Base-by-base conservation (phyloP, 1,284 basidiomycete species). In the Irpex sp. region DNA sequence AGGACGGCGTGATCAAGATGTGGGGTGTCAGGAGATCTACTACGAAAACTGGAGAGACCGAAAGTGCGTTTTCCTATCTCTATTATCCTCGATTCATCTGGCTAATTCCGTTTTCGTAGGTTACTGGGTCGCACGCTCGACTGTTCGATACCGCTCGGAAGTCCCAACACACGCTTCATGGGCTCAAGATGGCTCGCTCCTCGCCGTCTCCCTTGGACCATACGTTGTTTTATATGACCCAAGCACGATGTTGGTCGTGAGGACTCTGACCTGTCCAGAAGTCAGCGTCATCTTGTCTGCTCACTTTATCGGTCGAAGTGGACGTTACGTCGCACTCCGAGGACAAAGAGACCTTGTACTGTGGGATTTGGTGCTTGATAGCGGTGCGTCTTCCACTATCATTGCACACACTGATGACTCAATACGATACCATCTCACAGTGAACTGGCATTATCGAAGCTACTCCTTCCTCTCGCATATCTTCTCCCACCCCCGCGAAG, bases 181-280 rank as follows among this genome's bases (percentile, higher is more conserved):
- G 86, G 94, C 95, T 5, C 84, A 84, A 0, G 97, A 98, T 72
- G 92, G 87, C 6, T 95, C 95, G 9, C 80, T 99, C 46, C 78
- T 98, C 31, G 92, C 90, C 4, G 82, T 97, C 5, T 82, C 89
- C 6, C 84, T 93, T 59, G 87, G 86, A 0, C 72, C 82, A 19
- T 85, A 87, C 62, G 82, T 97, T 57, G 87, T 88, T 4, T 75
- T 99, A 2, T 97, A 94, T 78, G 89, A 94, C 68, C 84, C 92
- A 0, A 72, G 79, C 33, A 87, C 85, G 51, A 92, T 89, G 68
- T 75, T 81, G n/a, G 77, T 93, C 26, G 78, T 85, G 15, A 84
- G 86, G 59, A 86, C 85, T 0, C 79, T 97, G 54, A 82, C 86
- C 36, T 79, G 81, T 26, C 81, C 86, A 31, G 84, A 86, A 63